Conservation (phyloP, 768 basidiomycete species). For the Tulasnella calospora region DNA sequence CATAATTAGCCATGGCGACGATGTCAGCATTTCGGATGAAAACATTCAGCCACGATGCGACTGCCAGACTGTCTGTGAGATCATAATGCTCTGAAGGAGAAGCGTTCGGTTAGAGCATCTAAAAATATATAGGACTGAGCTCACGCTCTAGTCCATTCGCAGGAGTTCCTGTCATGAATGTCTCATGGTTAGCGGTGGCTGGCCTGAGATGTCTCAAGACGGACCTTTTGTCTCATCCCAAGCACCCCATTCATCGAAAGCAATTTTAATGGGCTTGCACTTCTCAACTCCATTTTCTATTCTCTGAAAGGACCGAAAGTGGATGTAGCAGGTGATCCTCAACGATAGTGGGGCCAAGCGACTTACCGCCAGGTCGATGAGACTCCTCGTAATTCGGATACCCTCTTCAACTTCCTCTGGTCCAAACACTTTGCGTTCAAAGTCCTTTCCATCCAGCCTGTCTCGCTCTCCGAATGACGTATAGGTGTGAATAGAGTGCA, state of each 20-base stretch:
- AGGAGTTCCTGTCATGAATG: slow-evolving; percentile 6
- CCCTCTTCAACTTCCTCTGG: slow-evolving; percentile 50
- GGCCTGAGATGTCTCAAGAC: neutral
- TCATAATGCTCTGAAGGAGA: slow-evolving; percentile 45
- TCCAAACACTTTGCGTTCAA: slow-evolving; percentile 16
- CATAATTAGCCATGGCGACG: slow-evolving; percentile 57
- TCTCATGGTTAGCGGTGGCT: neutral
- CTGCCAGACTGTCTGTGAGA: slow-evolving; percentile 51
- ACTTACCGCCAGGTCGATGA: slow-evolving; percentile 46
- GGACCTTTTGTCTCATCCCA: slow-evolving; percentile 37
- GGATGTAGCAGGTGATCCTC: neutral
- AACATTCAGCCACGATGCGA: slow-evolving; percentile 58
- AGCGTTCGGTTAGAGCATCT: neutral
- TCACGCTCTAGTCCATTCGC: slow-evolving; percentile 13
- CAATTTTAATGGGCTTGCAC: slow-evolving; percentile 35
- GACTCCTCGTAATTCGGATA: slow-evolving; percentile 47
- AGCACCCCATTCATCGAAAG: slow-evolving; percentile 57
- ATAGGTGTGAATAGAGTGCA: slow-evolving; percentile 17
- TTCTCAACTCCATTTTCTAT: slow-evolving; percentile 30
- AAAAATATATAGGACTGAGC: neutral
- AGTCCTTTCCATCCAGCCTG: slow-evolving; percentile 8
- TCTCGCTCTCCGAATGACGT: slow-evolving; percentile 19
- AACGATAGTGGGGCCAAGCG: neutral
- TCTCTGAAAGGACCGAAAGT: slow-evolving; percentile 8
- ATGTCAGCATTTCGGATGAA: slow-evolving; percentile 56